Evolutionary conservation across 441 rosid genomes (phyloP), one percentile per base, ranked within the genome.

Genomic region (Gossypium aridum): DNA sequence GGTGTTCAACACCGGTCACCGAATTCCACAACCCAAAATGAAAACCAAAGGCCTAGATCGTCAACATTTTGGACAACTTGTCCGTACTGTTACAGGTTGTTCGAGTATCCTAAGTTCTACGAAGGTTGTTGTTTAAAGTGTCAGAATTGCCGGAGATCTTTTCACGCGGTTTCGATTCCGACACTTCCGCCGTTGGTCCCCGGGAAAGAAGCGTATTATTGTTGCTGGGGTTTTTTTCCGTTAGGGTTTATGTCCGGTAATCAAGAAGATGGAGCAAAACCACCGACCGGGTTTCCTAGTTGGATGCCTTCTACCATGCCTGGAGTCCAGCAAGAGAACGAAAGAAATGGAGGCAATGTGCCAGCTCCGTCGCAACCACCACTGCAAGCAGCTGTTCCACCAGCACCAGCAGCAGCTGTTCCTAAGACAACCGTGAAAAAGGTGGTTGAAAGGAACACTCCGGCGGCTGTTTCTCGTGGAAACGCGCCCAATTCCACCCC

Each of bases 21-120:
- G 16, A 22, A 60, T 13, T 14, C 39, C 22, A 43, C 23, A 20
- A 14, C 54, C 56, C 75, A 13, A 14, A 13, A 71, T 19, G 64
- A 43, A 53, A 71, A 57, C 37, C 64, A 63, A 23, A 74, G 67
- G 56, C 47, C 81, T 61, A 88, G 75, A 70, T 55, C 85, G 76
- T 59, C 89, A 1, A 88, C 93, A 68, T 96, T 96, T 83, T 96
- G 98, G 99, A 96, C 99, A 19, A 88, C 91, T 2, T 96, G 97
- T 57, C 99, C 98, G 0, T 93, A 93, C 73, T 96, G 98, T 76
- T 92, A 87, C 64, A 69, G 87, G 13, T 78, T 96, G 55, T 95
- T 82, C 31, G 99, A 96, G 90, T 93, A 92, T 77, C 92, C 96
- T 25, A 85, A 78, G 84, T 88, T 83, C 77, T 96, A 96, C 60